These are phyloP conservation scores for Cystobasidium pallidum DNA, from an alignment of 1,284 basidiomycete genomes.

Conservation along the genomic window DNA sequence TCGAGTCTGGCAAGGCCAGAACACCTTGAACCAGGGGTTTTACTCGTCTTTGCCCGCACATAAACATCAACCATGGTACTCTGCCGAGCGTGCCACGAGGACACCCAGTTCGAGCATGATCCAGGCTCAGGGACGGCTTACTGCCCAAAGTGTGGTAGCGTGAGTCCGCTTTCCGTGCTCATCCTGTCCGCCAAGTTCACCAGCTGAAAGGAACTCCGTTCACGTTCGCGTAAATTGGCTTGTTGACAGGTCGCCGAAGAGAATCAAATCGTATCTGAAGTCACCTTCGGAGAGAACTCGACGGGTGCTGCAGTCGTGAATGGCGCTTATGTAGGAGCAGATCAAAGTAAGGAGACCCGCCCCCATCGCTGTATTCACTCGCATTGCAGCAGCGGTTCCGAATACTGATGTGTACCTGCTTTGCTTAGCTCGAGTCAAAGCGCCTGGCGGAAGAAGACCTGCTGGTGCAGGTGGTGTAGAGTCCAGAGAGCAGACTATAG, in stretches of 20 bases:
- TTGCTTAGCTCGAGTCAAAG: conserved; percentile 70
- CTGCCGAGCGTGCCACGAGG: conserved; percentile 28
- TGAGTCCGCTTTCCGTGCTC: conserved; percentile 3
- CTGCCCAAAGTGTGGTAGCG: conserved; percentile 77
- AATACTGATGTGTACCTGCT: conserved; percentile 48
- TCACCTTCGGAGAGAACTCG: conserved; percentile 90
- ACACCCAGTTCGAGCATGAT: conserved; percentile 45
- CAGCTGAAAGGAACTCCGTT: background rate
- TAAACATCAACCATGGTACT: conserved; percentile 14
- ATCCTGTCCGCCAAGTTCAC: background rate
- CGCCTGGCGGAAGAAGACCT: conserved; percentile 74
- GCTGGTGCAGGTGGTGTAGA: conserved; percentile 68
- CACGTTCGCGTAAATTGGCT: background rate
- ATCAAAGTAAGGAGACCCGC: conserved; percentile 70
- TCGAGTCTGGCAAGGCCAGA: too few relatives aligned
- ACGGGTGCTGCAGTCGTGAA: conserved; percentile 93
- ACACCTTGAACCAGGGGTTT: background rate
- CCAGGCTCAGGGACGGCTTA: conserved; percentile 71
- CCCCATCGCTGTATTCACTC: background rate
- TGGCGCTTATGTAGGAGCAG: conserved; percentile 89
- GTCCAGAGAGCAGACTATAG: conserved; percentile 83
- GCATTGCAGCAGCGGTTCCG: too few relatives aligned
- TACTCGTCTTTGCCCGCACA: background rate
- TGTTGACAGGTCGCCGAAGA: conserved; percentile 74
- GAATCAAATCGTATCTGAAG: conserved; percentile 88